Percentiles rank a stretch among this genome's conserved stretches.
Evolutionary conservation across 257 asterid genomes (phyloP).

Genomic region (Galeopsis tetrahit): DNA sequence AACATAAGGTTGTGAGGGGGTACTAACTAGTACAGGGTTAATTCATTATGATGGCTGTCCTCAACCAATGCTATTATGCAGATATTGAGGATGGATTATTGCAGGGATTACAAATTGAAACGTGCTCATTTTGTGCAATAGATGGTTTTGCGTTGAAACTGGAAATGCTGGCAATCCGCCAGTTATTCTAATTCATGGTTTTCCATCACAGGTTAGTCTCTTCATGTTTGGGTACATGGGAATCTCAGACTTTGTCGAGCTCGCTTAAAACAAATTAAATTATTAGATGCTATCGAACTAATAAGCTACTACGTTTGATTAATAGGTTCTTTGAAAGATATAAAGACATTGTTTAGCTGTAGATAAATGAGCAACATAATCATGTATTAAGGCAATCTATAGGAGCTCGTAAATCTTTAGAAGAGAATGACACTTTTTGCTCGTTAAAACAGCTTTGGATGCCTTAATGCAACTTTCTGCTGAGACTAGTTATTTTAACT

Average conservation of each 20-base stretch:
- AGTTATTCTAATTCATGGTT: conserved; percentile 74
- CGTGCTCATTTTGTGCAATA: conserved; percentile 82
- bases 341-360: background rate
- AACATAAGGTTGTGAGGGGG: conserved; percentile 11
- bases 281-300: conserved; percentile 12
- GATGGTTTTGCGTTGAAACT: conserved; percentile 91
- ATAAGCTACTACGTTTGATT: background rate
- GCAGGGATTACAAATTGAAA: conserved; percentile 82
- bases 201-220: conserved; percentile 80
- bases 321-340: background rate
- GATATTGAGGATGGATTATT: conserved; percentile 70
- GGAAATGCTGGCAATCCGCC: conserved; percentile 70
- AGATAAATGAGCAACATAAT: background rate
- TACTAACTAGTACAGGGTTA: background rate
- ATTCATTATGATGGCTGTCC: conserved; percentile 33
- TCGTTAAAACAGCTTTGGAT: background rate
- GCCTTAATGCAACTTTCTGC: background rate
- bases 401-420: conserved; percentile 5
- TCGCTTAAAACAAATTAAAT: background rate
- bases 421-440: background rate
- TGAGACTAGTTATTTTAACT: background rate
- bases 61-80: conserved; percentile 38
- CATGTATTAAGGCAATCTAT: background rate
- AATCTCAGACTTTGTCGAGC: background rate
- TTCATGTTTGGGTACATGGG: background rate